Evolutionary conservation across 2,329 filamentous ascomycete species (phyloP).

Genomic region (Arachnomyces sp.): DNA sequence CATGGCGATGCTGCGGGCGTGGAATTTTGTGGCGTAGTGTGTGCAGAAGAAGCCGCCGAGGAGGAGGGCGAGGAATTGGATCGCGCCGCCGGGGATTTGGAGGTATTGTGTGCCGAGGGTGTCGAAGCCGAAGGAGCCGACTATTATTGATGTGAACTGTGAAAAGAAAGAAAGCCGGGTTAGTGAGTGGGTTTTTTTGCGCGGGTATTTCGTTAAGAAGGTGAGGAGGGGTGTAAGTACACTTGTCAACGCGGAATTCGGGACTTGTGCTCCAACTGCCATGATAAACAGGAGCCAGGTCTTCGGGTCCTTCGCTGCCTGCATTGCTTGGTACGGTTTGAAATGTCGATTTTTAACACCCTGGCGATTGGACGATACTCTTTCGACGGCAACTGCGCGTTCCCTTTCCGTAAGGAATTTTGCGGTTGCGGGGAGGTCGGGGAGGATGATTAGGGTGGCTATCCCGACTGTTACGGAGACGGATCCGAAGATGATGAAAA

Average conservation of each 20-base stretch:
- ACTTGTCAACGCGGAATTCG: constrained; percentile 49
- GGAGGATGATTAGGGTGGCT: constrained; percentile 30
- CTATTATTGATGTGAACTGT: constrained; percentile 41
- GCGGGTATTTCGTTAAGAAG: too few species aligned
- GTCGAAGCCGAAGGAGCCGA: constrained; percentile 41
- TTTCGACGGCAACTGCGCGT: constrained; percentile 42
- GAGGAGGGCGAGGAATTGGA: constrained; percentile 48
- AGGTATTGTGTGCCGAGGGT: constrained; percentile 48
- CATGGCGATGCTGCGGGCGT: constrained; percentile 48
- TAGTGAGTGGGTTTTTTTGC: too few species aligned
- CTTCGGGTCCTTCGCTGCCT: constrained; percentile 47
- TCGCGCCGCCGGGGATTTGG: constrained; percentile 51
- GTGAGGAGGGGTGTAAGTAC: constrained; percentile 9
- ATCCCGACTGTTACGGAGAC: constrained; percentile 31
- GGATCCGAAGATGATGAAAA: constrained; percentile 49
- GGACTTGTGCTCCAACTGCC: constrained; percentile 46
- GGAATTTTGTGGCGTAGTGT: constrained; percentile 37
- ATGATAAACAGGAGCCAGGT: constrained; percentile 52
- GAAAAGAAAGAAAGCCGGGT: not conserved
- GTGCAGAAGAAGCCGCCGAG: constrained; percentile 45
- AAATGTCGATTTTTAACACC: constrained; percentile 48
- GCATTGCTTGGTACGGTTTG: constrained; percentile 38
- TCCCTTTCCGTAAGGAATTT: constrained; percentile 35
- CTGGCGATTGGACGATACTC: constrained; percentile 44
- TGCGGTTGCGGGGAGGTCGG: constrained; percentile 38